Percentiles rank a stretch among this genome's conserved stretches.
Conservation (phyloP, 345 rosid species). For the Psidium friedrichsthalianum region DNA sequence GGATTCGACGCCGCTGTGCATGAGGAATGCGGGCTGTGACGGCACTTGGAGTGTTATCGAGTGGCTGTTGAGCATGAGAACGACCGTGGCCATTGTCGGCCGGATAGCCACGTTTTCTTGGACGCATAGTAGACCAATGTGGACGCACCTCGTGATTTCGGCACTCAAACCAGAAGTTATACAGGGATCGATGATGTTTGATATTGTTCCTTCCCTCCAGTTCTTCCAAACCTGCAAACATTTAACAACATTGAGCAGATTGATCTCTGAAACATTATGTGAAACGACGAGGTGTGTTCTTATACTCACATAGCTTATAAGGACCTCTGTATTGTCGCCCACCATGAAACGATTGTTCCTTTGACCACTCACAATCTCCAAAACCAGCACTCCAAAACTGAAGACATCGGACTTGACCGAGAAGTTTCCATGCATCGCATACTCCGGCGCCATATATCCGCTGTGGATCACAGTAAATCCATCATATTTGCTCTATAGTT, state of each 20-base stretch:
- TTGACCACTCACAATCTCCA: conserved; percentile 41
- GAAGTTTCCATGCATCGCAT: conserved; percentile 33
- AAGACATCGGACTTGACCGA: conserved; percentile 48
- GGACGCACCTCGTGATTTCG: conserved; percentile 43
- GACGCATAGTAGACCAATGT: conserved; percentile 43
- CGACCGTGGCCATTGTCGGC: conserved; percentile 41
- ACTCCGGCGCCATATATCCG: conserved; percentile 41
- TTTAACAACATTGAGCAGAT: not conserved
- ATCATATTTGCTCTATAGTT: not conserved
- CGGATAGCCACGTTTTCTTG: conserved; percentile 33
- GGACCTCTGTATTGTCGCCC: conserved; percentile 11
- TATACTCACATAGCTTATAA: conserved; percentile 24
- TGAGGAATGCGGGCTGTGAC: conserved; percentile 24
- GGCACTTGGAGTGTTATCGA: conserved; percentile 35
- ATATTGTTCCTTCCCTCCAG: conserved; percentile 32
- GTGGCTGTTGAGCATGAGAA: conserved; percentile 37
- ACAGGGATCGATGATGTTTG: conserved; percentile 26
- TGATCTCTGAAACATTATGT: not conserved
- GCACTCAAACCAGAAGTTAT: conserved; percentile 11
- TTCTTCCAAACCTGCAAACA: conserved; percentile 45
- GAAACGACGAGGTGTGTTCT: not conserved
- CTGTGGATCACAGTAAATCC: conserved; percentile 2
- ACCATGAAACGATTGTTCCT: conserved; percentile 13
- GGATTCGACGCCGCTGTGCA: not conserved
- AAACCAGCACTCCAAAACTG: conserved; percentile 37